phyloP scores from a whole-genome alignment of 495 filamentous ascomycete species.

The Daldinia caldariorum region DNA sequence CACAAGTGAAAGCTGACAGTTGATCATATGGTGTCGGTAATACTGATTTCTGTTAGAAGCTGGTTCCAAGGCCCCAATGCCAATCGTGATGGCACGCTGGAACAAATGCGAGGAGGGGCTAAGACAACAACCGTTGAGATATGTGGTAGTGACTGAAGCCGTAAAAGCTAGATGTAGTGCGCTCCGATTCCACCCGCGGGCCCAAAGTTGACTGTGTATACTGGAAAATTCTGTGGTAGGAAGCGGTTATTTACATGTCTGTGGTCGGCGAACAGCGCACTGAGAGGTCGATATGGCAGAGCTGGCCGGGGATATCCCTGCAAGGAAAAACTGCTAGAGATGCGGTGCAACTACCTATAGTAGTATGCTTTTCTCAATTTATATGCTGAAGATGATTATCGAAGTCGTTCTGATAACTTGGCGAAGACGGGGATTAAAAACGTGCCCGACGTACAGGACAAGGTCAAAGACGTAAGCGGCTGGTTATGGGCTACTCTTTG shows the following conservation, averaged over 20 bases:
- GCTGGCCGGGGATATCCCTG: slow-evolving; percentile 37
- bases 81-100: slow-evolving; percentile 12
- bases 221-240: slow-evolving; percentile 32
- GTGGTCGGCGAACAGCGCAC: slow-evolving; percentile 32
- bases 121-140: slow-evolving; percentile 36
- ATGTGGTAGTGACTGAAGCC: slow-evolving; percentile 23
- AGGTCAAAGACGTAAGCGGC: slow-evolving; percentile 36
- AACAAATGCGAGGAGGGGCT: slow-evolving; percentile 24
- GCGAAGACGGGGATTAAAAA: slow-evolving; percentile 19
- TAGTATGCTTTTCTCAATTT: slow-evolving; percentile 36
- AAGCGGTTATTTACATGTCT: slow-evolving; percentile 44
- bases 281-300: slow-evolving; percentile 38
- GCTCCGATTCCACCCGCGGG: slow-evolving; percentile 42
- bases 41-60: slow-evolving; percentile 26
- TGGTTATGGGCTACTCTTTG: slow-evolving; percentile 20
- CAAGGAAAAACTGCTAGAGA: slow-evolving; percentile 34
- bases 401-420: slow-evolving; percentile 24
- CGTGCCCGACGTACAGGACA: slow-evolving; percentile 37
- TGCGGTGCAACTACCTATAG: slow-evolving; percentile 38
- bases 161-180: slow-evolving; percentile 17
- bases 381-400: slow-evolving; percentile 28
- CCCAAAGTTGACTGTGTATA: slow-evolving; percentile 23
- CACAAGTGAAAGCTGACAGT: slow-evolving; percentile 23
- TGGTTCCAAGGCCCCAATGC: slow-evolving; percentile 13
- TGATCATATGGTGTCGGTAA: slow-evolving; percentile 29